These are phyloP conservation scores for Solanum aculeatissimum DNA, from an alignment of 305 asterid genomes.

Conservation along the genomic window DNA sequence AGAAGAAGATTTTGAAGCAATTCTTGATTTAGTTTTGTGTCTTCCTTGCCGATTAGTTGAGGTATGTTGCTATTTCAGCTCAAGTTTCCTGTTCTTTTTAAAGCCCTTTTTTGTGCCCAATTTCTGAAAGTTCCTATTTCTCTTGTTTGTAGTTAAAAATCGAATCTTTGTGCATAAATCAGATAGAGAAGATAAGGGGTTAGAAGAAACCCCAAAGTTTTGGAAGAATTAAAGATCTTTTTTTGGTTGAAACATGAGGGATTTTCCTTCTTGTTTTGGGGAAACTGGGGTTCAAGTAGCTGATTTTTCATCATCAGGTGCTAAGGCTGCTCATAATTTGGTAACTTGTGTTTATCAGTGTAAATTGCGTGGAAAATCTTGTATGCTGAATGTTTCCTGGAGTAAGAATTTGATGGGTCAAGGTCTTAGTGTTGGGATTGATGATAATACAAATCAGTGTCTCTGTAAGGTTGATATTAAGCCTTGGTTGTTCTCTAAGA, in stretches of 20 bases:
- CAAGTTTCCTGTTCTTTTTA: background rate
- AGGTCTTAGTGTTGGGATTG: slow-evolving; percentile 50
- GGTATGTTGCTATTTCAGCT: slow-evolving; percentile 16
- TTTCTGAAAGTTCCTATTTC: background rate
- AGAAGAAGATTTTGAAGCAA: slow-evolving; percentile 3
- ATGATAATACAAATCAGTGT: slow-evolving; percentile 33
- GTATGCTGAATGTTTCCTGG: slow-evolving; percentile 49
- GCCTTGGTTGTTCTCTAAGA: slow-evolving; percentile 63
- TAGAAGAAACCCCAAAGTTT: background rate
- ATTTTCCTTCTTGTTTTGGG: slow-evolving; percentile 74
- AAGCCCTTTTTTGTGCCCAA: background rate
- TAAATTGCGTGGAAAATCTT: slow-evolving; percentile 39
- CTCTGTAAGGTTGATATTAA: slow-evolving; percentile 55
- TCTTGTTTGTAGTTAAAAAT: slow-evolving; percentile 12
- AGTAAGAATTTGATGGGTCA: slow-evolving; percentile 66
- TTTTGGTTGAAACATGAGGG: slow-evolving; percentile 35
- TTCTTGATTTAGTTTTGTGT: slow-evolving; percentile 9
- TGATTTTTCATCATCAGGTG: slow-evolving; percentile 44
- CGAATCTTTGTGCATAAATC: slow-evolving; percentile 9
- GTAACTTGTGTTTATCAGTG: slow-evolving; percentile 49
- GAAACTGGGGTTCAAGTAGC: slow-evolving; percentile 81
- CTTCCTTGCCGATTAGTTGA: slow-evolving; percentile 14
- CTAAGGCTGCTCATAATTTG: slow-evolving; percentile 38
- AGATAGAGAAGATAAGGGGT: background rate
- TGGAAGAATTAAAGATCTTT: background rate